phyloP scores from a whole-genome alignment of 345 rosid species.

The Ceriops tagal region DNA sequence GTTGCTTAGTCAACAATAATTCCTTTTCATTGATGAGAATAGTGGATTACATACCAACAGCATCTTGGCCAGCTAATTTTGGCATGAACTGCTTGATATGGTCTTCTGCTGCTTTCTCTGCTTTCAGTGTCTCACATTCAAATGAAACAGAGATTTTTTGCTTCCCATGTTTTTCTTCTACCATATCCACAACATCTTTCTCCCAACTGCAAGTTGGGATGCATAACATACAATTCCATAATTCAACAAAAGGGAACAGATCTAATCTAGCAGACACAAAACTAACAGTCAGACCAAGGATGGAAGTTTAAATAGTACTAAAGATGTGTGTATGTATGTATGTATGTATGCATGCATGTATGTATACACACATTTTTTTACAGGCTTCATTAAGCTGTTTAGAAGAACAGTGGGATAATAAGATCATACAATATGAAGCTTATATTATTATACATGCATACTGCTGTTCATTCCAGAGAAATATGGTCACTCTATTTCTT shows the following conservation, averaged over 20 bases:
- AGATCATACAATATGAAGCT: no score
- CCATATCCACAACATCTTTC: slow-evolving; percentile 64
- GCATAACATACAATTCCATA: neutral
- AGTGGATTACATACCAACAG: slow-evolving; percentile 54
- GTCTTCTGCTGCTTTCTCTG: slow-evolving; percentile 86
- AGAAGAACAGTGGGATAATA: no score
- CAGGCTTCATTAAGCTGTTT: no score
- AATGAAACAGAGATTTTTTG: slow-evolving; percentile 61
- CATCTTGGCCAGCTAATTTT: slow-evolving; percentile 74
- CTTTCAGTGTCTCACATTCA: slow-evolving; percentile 87
- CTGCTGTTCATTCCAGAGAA: no score
- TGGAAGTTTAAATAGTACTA: neutral
- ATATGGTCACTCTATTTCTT: no score
- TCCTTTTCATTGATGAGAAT: neutral
- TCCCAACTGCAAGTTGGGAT: slow-evolving; percentile 55
- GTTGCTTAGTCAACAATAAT: slow-evolving; percentile 5
- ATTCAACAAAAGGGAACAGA: neutral
- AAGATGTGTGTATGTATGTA: neutral
- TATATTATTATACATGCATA: no score
- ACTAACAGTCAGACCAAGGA: neutral
- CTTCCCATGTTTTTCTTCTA: slow-evolving; percentile 59
- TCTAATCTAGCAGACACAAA: neutral
- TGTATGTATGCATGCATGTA: neutral
- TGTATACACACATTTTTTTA: no score
- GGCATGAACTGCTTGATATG: slow-evolving; percentile 84